Percentiles rank a stretch among this genome's conserved stretches.
Evolutionary conservation across 208 protist species (phyloP).

Genomic region (Porcisia deanei): DNA sequence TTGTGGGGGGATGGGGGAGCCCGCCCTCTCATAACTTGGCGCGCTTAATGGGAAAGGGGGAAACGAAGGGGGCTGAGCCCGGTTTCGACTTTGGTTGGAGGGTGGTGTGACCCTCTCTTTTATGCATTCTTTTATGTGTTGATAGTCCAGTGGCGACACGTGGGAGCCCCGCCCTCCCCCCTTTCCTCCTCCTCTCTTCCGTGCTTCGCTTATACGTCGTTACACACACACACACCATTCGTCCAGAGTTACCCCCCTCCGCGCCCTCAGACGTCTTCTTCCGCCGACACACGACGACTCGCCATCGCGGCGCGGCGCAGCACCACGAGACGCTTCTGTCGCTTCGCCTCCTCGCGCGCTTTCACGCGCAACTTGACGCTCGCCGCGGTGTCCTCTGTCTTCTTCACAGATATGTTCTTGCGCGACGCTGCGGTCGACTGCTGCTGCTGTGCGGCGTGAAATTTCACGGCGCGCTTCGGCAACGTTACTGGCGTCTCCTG

Average conservation of each 20-base stretch:
- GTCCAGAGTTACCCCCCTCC: neutral
- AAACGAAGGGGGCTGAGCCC: neutral
- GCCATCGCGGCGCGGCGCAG: slow-evolving; percentile 33
- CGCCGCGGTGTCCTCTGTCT: slow-evolving; percentile 33
- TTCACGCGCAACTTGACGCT: slow-evolving; percentile 28
- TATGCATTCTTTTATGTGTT: neutral
- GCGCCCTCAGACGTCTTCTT: neutral
- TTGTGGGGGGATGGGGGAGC: neutral
- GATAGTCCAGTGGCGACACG: neutral
- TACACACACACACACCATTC: neutral
- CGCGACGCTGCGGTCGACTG: slow-evolving; percentile 2
- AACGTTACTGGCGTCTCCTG: slow-evolving; percentile 34
- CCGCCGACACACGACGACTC: slow-evolving; percentile 10
- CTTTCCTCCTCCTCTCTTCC: neutral
- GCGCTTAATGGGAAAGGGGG: neutral
- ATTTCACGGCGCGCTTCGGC: slow-evolving; percentile 42
- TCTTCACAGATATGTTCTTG: slow-evolving; percentile 52
- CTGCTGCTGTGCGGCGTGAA: slow-evolving; percentile 23
- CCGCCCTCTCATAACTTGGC: neutral
- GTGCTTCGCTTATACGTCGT: slow-evolving; percentile 3
- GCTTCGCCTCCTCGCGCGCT: slow-evolving; percentile 27
- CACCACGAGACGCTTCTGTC: slow-evolving; percentile 40
- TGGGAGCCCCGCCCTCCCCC: neutral
- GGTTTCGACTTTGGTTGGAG: no score
- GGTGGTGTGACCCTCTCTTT: neutral